These are phyloP conservation scores for Saccharomycopsis sp. DNA, from an alignment of 805 yeast genomes.

Conservation along the genomic window DNA sequence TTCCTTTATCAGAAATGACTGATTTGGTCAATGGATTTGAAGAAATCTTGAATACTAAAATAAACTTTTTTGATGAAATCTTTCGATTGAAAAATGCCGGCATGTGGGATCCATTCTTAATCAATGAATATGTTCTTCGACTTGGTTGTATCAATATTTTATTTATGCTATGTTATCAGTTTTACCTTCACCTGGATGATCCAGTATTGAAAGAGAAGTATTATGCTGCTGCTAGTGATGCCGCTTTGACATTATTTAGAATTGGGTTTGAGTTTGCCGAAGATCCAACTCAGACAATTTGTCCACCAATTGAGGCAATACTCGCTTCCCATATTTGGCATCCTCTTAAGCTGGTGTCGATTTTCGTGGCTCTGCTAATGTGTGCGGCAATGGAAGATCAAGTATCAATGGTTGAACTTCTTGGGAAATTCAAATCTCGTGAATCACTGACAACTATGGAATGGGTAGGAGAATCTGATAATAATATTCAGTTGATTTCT, in stretches of 20 bases:
- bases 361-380: background rate
- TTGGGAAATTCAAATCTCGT: background rate
- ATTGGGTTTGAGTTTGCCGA: background rate
- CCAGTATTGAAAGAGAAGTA: background rate
- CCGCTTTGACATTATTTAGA: background rate
- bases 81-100: background rate
- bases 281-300: background rate
- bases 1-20: background rate
- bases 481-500: background rate
- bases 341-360: background rate
- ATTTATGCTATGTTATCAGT: background rate
- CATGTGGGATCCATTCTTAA: background rate
- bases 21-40: background rate
- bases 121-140: background rate
- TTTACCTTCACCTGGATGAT: background rate
- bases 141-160: background rate
- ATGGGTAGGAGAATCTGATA: background rate
- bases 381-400: background rate
- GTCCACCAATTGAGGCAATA: background rate
- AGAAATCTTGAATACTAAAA: background rate
- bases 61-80: background rate
- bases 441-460: background rate
- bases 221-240: background rate
- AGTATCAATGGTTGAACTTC: background rate
- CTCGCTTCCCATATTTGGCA: background rate